Evolutionary conservation across 2,329 filamentous ascomycete species (phyloP), one percentile per base, ranked within the genome.

Genomic region (Claviceps arundinis): DNA sequence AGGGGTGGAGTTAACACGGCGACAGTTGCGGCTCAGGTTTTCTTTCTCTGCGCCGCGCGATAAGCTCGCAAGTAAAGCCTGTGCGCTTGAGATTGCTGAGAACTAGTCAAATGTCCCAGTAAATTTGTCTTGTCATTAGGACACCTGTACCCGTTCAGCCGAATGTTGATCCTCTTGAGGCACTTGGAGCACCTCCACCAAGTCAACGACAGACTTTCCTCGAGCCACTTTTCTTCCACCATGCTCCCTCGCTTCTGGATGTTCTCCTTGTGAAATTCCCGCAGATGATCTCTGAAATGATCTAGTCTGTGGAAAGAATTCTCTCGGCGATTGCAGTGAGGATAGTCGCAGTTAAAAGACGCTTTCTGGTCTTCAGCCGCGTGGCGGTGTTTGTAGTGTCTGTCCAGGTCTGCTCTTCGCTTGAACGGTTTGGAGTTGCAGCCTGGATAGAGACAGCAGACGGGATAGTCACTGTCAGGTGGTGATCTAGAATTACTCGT

Each of bases 171-270:
- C 42, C 75, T 66, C 54, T 58, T 58, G 47, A 81, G 70, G 58
- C 77, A 80, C 54, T 72, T 72, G 48, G 69, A 66, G 63, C 77
- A 81, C 38, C 77, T 70, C 75, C 75, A 81, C 75, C 75, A 80
- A 2, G 58, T 63, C 2, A 54, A 54, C 22, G 67, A 62, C 37
- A 73, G 59, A 50, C 73, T 68, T 47, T 60, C 64, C 9, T 67
- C 59, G 46, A 69, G 58, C 70, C 70, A 73, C 55, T 65, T 66
- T 40, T 65, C 63, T 42, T 63, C 60, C 52, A 64, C 56, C 48
- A 62, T 58, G 22, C 62, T 62, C 30, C 71, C 70, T 17, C 74
- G 71, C 65, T 74, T 74, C 57, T 69, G 65, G 37, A 78, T 69
- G 54, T 79, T 75, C 59, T 81, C 78, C 51, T 68, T 68, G 67